These are phyloP conservation scores for Bauhinia variegata DNA, from an alignment of 306 rosid genomes.

Conservation along the genomic window DNA sequence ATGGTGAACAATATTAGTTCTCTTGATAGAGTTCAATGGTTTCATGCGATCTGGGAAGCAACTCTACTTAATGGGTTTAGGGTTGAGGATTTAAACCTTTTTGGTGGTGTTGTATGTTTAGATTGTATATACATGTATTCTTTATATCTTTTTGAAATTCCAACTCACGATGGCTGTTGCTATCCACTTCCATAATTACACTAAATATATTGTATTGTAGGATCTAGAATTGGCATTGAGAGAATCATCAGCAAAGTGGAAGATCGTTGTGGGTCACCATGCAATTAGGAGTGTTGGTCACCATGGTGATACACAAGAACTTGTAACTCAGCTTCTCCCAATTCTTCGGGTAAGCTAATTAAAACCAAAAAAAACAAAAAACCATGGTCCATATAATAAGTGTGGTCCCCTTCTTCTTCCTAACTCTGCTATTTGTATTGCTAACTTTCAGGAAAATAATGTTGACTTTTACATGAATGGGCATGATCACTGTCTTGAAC, in stretches of 20 bases:
- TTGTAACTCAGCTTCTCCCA: slow-evolving; percentile 48
- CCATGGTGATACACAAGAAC: slow-evolving; percentile 57
- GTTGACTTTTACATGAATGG: slow-evolving; percentile 63
- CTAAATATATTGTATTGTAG: slow-evolving; percentile 26
- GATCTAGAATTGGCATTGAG: slow-evolving; percentile 41
- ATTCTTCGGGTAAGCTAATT: slow-evolving; percentile 45
- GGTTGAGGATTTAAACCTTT: too few species aligned
- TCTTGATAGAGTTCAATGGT: too few species aligned
- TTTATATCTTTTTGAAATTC: too few species aligned
- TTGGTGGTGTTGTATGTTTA: too few species aligned
- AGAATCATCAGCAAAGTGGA: slow-evolving; percentile 48
- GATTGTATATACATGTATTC: not conserved
- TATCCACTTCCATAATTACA: too few species aligned
- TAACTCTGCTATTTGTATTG: slow-evolving; percentile 2
- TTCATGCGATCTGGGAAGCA: too few species aligned
- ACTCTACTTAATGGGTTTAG: too few species aligned
- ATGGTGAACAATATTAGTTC: too few species aligned
- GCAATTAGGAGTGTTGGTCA: slow-evolving; percentile 54
- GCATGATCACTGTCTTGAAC: slow-evolving; percentile 65
- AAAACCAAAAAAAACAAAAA: not conserved
- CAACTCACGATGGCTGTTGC: too few species aligned
- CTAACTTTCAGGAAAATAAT: slow-evolving; percentile 44
- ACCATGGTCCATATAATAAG: not conserved
- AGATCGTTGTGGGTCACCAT: slow-evolving; percentile 58
- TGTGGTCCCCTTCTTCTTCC: not conserved